Evolutionary conservation across 2,329 filamentous ascomycete genomes (phyloP).

Genomic region (Tetracladium maxilliforme): DNA sequence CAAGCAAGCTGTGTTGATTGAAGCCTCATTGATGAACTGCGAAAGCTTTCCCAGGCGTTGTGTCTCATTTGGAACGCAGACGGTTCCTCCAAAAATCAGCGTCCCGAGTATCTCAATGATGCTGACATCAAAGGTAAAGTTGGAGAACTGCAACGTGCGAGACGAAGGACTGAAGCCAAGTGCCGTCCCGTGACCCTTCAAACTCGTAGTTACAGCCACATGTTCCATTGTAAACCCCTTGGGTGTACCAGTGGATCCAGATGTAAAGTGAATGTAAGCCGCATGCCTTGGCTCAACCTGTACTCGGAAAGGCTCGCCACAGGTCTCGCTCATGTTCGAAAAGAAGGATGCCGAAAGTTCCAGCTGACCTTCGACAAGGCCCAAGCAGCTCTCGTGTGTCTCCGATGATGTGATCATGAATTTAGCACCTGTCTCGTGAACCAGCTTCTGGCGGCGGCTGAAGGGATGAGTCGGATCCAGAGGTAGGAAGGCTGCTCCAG

Average conservation of each 20-base stretch:
- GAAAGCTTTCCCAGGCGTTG: conserved; percentile 20
- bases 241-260: conserved; percentile 25
- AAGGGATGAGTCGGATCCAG: conserved; percentile 17
- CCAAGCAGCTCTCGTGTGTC: too few species aligned
- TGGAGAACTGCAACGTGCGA: conserved; percentile 95
- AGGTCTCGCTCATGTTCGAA: too few species aligned
- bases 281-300: conserved; percentile 4
- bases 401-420: too few species aligned
- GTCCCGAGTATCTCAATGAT: conserved; percentile 90
- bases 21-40: conserved; percentile 11
- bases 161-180: too few species aligned
- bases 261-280: conserved; percentile 28
- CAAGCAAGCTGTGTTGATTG: conserved; percentile 9
- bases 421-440: too few species aligned
- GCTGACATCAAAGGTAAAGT: conserved; percentile 88
- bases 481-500: conserved; percentile 10
- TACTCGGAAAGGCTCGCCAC: too few species aligned
- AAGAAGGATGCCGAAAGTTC: too few species aligned
- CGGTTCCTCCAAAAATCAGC: conserved; percentile 19
- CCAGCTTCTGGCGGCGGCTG: too few species aligned
- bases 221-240: conserved; percentile 68
- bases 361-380: too few species aligned
- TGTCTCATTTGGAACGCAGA: conserved; percentile 23
- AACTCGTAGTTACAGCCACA: conserved; percentile 64
- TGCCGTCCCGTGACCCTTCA: conserved; percentile 59